phyloP scores from a whole-genome alignment of 768 basidiomycete species.

The Kwoniella newhampshirensis region DNA sequence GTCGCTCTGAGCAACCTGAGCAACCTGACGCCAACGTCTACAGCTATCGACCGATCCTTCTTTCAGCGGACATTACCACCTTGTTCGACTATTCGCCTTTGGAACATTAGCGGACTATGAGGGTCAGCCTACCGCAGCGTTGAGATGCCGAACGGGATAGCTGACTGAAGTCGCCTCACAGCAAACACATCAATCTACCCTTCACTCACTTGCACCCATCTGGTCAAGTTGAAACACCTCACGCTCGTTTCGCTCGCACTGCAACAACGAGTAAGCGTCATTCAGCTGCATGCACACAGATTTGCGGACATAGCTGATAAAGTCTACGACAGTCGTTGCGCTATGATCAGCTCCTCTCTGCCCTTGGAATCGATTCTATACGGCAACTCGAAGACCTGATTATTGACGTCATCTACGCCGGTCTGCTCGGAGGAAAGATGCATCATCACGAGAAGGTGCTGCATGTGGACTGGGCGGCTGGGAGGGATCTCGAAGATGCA shows the following conservation, averaged over 20 bases:
- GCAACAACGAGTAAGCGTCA: constrained; percentile 66
- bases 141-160: too few species aligned
- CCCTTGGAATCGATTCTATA: constrained; percentile 72
- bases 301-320: constrained; percentile 1
- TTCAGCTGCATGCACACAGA: neutral
- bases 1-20: constrained; percentile 1
- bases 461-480: constrained; percentile 89
- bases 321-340: constrained; percentile 65
- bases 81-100: constrained; percentile 86
- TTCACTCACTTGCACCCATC: constrained; percentile 68
- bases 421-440: constrained; percentile 83
- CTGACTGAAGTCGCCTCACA: constrained; percentile 53
- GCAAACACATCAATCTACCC: constrained; percentile 70
- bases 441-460: constrained; percentile 88
- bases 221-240: constrained; percentile 86
- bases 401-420: constrained; percentile 93
- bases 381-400: constrained; percentile 94
- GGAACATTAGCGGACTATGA: constrained; percentile 81
- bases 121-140: constrained; percentile 51
- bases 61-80: constrained; percentile 61
- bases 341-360: constrained; percentile 68
- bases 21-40: neutral
- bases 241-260: constrained; percentile 82
- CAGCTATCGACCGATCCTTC: constrained; percentile 71
- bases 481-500: constrained; percentile 65